Conservation (phyloP, 2,329 filamentous ascomycete genomes). For the Thelonectria olida region DNA sequence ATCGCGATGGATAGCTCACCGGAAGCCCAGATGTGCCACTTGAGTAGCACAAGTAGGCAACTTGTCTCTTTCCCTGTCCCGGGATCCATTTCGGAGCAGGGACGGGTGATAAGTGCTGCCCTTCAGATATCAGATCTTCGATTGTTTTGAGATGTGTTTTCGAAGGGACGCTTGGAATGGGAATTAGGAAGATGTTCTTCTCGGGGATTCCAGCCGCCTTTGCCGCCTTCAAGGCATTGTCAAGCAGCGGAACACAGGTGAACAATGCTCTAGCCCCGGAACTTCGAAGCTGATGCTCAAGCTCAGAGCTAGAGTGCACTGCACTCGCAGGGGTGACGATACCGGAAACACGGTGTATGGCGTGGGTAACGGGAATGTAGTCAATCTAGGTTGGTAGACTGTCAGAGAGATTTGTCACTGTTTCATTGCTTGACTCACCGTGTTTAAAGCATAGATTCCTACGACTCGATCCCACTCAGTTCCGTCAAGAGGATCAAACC, state of each 20-base stretch:
- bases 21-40: slow-evolving; percentile 84
- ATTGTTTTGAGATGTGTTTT: slow-evolving; percentile 68
- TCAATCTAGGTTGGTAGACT: slow-evolving; percentile 65
- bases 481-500: not conserved
- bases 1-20: slow-evolving; percentile 78
- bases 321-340: slow-evolving; percentile 79
- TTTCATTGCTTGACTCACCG: not conserved
- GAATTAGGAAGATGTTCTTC: slow-evolving; percentile 73
- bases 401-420: too few relatives aligned
- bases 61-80: slow-evolving; percentile 73
- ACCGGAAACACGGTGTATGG: slow-evolving; percentile 76
- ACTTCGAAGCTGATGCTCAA: slow-evolving; percentile 76
- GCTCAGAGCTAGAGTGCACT: slow-evolving; percentile 73
- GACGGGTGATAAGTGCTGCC: slow-evolving; percentile 59
- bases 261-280: slow-evolving; percentile 77
- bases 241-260: slow-evolving; percentile 73
- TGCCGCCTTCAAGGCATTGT: slow-evolving; percentile 71
- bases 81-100: slow-evolving; percentile 72
- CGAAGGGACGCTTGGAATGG: slow-evolving; percentile 59
- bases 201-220: slow-evolving; percentile 68
- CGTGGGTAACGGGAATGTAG: slow-evolving; percentile 78
- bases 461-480: slow-evolving; percentile 3
- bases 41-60: slow-evolving; percentile 82
- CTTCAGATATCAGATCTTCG: slow-evolving; percentile 71
- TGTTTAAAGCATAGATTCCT: slow-evolving; percentile 2